Base-by-base conservation (phyloP, 2,329 filamentous ascomycete species). In the Periglandula ipomoeae region DNA sequence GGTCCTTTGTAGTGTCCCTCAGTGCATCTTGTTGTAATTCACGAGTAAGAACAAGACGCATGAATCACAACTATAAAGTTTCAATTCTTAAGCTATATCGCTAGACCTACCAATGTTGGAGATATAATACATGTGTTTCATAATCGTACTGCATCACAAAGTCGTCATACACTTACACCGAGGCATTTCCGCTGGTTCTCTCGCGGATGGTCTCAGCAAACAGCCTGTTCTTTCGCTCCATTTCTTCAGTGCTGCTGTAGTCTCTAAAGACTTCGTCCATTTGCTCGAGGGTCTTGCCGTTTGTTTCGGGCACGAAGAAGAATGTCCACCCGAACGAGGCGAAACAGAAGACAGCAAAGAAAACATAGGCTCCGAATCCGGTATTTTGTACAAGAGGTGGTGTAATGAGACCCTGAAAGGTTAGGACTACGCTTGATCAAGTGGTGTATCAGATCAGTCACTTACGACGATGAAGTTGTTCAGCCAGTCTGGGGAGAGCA, bases 291-390 rank as follows among this genome's bases (percentile, higher is more conserved):
- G 71, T 73, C 23, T 69, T 66, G 1, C 73, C 74, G 23, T 71
- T 76, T 1, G 78, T 82, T 58, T 83, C 79, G 0, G 76, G 78
- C 0, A 79, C 71, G 51, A 75, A 76, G 48, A 73, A 70, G 54
- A 63, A 77, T 0, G 73, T 72, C 71, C 75, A 82, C 5, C 59
- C 37, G 26, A 62, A 58, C n/a, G 81, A 73, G 23, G 78, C 64
- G 62, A 79, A 75, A 66, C 75, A 79, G 40, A 82, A 81, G 24
- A 62, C 71, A 4, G 74, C 70, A 58, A 81, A 83, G 52, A 82
- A 79, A 52, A 82, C 65, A 58, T 81, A 84, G 0, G 76, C 73
- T 2, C 74, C 75, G 32, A 56, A 64, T 1, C 59, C 59, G 8
- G 54, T 76, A 44, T 76, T 72, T 49, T 78, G 67, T 5, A 84